phyloP scores from a whole-genome alignment of 2,329 filamentous ascomycete species.

The Metarhizium sp. region DNA sequence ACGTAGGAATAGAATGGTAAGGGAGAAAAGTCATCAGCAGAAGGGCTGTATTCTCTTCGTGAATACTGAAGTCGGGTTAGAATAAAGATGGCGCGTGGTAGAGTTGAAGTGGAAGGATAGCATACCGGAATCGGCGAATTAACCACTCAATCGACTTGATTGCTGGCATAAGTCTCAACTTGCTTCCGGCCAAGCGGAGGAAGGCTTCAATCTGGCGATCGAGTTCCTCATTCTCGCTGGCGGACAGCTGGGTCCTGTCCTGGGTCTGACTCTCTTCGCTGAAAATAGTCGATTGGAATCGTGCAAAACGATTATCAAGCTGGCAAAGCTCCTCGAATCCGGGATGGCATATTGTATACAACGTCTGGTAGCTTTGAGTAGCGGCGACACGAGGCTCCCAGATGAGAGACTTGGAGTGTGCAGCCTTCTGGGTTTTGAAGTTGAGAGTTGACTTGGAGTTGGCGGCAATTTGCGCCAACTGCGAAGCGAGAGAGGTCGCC shows the following conservation, averaged over 20 bases:
- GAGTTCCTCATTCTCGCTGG: slow-evolving; percentile 71
- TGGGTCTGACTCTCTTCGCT: slow-evolving; percentile 86
- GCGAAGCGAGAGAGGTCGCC: slow-evolving; percentile 81
- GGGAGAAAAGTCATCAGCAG: slow-evolving; percentile 83
- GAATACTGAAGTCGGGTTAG: slow-evolving; percentile 49
- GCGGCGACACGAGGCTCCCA: slow-evolving; percentile 81
- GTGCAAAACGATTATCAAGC: slow-evolving; percentile 68
- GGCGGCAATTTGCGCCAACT: slow-evolving; percentile 85
- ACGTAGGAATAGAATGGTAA: slow-evolving; percentile 80
- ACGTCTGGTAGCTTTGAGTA: slow-evolving; percentile 79
- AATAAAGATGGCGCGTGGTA: not conserved
- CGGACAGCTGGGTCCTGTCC: slow-evolving; percentile 77
- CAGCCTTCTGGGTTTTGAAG: slow-evolving; percentile 82
- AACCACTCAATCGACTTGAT: slow-evolving; percentile 94
- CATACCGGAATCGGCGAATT: slow-evolving; percentile 76
- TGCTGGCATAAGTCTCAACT: slow-evolving; percentile 74
- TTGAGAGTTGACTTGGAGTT: slow-evolving; percentile 87
- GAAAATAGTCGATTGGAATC: slow-evolving; percentile 74
- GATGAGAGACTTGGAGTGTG: slow-evolving; percentile 89
- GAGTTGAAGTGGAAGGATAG: not conserved
- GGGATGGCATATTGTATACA: slow-evolving; percentile 79
- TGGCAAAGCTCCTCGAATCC: slow-evolving; percentile 88
- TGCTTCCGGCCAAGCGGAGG: slow-evolving; percentile 66
- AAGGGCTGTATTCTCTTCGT: slow-evolving; percentile 77
- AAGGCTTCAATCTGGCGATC: slow-evolving; percentile 73